phyloP scores from a whole-genome alignment of 306 rosid genomes.

The Dryas drummondii region DNA sequence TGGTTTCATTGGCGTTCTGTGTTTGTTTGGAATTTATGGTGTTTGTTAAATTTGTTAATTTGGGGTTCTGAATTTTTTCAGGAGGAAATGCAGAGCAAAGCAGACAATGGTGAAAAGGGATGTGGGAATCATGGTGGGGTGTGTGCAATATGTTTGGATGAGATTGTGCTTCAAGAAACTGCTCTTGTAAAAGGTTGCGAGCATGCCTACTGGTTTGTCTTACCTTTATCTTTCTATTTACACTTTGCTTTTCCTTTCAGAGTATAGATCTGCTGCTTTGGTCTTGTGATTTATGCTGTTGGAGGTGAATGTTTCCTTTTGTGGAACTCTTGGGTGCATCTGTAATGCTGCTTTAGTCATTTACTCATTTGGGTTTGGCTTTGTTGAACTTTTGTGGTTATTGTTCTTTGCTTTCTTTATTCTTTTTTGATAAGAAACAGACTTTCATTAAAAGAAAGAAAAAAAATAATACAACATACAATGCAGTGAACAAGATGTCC shows the following conservation, averaged over 20 bases:
- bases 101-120: constrained; percentile 34
- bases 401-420: background rate
- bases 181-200: constrained; percentile 93
- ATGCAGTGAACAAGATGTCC: no score
- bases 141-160: constrained; percentile 76
- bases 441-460: no score
- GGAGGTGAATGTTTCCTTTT: no score
- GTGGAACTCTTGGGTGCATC: constrained; percentile 1
- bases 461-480: no score
- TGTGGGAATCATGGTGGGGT: constrained; percentile 58
- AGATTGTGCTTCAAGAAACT: constrained; percentile 69
- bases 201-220: constrained; percentile 94
- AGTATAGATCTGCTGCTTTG: constrained; percentile 1
- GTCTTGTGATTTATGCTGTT: background rate
- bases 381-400: background rate
- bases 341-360: constrained; percentile 9
- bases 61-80: constrained; percentile 28
- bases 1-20: background rate
- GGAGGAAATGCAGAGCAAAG: constrained; percentile 40
- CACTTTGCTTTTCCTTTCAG: background rate
- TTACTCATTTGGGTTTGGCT: constrained; percentile 15
- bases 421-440: no score
- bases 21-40: background rate
- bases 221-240: constrained; percentile 7
- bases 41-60: background rate